phyloP scores from a whole-genome alignment of 1,139 yeast genomes.

The Hemisphaericaspora xylofermentans region DNA sequence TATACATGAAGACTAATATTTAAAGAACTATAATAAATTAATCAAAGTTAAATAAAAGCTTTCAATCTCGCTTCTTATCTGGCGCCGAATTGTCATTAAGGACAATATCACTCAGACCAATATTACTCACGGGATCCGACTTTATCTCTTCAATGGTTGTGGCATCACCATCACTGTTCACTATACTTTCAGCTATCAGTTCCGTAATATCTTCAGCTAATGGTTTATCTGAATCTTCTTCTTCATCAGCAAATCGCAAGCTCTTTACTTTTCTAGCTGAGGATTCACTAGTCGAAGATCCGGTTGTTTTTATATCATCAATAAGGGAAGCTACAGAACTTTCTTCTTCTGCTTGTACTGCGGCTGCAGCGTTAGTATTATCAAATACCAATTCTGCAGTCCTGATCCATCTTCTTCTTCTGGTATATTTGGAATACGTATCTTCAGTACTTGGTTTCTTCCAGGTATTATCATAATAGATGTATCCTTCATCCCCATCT shows the following conservation, averaged over 20 bases:
- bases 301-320: constrained; percentile 8
- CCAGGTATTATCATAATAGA: constrained; percentile 93
- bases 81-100: not conserved
- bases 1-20: not conserved
- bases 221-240: constrained; percentile 6
- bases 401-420: constrained; percentile 93
- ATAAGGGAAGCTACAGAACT: constrained; percentile 3
- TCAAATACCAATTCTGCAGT: constrained; percentile 79
- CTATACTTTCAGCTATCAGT: not conserved
- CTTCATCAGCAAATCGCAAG: constrained; percentile 39
- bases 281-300: constrained; percentile 8
- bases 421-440: constrained; percentile 83
- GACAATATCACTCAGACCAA: no score
- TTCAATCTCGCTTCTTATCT: constrained; percentile 13
- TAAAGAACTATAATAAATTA: not conserved
- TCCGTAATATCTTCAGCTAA: not conserved
- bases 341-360: constrained; percentile 12
- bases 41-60: not conserved
- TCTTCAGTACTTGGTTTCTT: constrained; percentile 87
- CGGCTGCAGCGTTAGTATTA: constrained; percentile 12
- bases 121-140: not conserved
- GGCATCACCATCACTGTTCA: constrained; percentile 13
- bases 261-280: constrained; percentile 30
- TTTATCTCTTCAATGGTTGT: constrained; percentile 10
- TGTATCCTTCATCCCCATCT: constrained; percentile 75